Evolutionary conservation across 345 rosid genomes (phyloP).

Genomic region (Salix caprea): DNA sequence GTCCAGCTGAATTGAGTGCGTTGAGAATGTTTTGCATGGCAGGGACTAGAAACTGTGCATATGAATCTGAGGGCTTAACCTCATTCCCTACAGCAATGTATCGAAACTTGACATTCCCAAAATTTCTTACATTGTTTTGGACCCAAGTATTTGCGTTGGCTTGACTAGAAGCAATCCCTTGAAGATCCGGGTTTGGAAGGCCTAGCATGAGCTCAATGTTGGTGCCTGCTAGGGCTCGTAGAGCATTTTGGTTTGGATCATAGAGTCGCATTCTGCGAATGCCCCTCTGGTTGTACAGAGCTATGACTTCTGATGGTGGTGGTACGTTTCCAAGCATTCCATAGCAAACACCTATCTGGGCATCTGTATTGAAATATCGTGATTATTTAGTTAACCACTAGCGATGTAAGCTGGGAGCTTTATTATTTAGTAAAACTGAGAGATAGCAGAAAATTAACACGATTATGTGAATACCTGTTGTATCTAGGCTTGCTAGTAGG

Average conservation of each 20-base stretch:
- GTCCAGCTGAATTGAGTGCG: conserved; percentile 28
- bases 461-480: conserved; percentile 11
- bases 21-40: conserved; percentile 33
- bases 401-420: not conserved
- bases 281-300: conserved; percentile 40
- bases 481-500: conserved; percentile 7
- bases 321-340: conserved; percentile 44
- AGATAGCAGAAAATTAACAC: not conserved
- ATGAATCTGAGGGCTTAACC: conserved; percentile 26
- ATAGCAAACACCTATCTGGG: conserved; percentile 22
- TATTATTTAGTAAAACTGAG: not conserved
- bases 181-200: conserved; percentile 31
- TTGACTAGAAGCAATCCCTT: conserved; percentile 33
- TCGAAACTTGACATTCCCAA: conserved; percentile 7
- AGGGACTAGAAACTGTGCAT: conserved; percentile 29
- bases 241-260: conserved; percentile 26
- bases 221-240: conserved; percentile 33
- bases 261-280: conserved; percentile 50
- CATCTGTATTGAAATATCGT: not conserved
- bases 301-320: conserved; percentile 39
- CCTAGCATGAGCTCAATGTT: conserved; percentile 38
- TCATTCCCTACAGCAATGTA: conserved; percentile 41
- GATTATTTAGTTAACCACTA: not conserved
- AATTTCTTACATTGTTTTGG: conserved; percentile 31
- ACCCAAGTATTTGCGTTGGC: conserved; percentile 39